These are phyloP conservation scores for Rosa hybrid DNA, from an alignment of 331 rosid species.

Conservation along the genomic window DNA sequence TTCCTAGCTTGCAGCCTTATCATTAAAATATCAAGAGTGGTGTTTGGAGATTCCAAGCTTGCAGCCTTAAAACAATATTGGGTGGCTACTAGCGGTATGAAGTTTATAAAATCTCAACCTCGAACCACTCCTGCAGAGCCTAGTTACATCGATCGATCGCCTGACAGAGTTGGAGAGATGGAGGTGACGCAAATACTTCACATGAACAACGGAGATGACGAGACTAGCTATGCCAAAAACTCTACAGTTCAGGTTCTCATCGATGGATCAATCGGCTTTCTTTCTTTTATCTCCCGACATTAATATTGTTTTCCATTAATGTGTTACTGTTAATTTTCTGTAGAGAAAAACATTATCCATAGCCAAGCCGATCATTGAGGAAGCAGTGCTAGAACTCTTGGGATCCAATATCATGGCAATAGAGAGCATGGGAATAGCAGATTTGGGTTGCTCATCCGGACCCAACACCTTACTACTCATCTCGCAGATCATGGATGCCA, in stretches of 20 bases:
- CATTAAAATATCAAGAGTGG: no score
- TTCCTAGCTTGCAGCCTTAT: no score
- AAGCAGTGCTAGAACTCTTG: constrained; percentile 41
- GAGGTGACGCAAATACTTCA: constrained; percentile 26
- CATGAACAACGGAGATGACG: constrained; percentile 33
- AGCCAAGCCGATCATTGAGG: constrained; percentile 29
- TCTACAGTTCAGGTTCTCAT: constrained; percentile 22
- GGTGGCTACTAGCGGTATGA: no score
- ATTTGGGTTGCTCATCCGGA: constrained; percentile 86
- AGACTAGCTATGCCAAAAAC: constrained; percentile 33
- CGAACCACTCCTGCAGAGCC: no score
- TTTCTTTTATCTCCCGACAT: no score
- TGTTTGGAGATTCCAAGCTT: no score
- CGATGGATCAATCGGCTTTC: not conserved
- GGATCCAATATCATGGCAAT: constrained; percentile 13
- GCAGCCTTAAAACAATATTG: no score
- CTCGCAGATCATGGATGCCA: constrained; percentile 41
- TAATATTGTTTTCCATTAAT: no score
- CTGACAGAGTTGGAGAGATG: not conserved
- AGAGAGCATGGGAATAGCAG: constrained; percentile 65
- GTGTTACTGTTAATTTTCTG: not conserved
- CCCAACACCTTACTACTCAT: constrained; percentile 59
- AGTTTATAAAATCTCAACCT: no score
- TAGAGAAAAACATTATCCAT: constrained; percentile 47
- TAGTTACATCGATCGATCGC: no score